A percentile compares a stretch with the other conserved stretches of the same genome.
Conservation (phyloP, 2,329 filamentous ascomycete genomes). For the Bipolaris sorokiniana region DNA sequence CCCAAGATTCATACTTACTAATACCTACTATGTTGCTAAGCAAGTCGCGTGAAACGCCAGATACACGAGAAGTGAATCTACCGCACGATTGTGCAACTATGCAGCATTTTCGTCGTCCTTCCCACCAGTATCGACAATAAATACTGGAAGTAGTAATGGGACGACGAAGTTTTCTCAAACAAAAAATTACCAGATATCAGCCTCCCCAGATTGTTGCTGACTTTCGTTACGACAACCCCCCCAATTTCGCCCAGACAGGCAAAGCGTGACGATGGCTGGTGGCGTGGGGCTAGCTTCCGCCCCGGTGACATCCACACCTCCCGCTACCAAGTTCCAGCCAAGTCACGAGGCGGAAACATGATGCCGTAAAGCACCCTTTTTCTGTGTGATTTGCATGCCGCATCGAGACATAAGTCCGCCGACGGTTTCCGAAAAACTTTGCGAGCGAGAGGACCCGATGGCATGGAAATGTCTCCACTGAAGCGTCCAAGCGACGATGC, state of each 20-base stretch:
- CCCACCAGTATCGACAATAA: too few relatives aligned
- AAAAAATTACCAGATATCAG: too few relatives aligned
- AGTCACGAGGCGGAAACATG: conserved; percentile 5
- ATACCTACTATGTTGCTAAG: too few relatives aligned
- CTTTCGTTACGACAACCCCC: too few relatives aligned
- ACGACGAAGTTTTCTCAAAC: background rate
- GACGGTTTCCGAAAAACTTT: conserved; percentile 9
- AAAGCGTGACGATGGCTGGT: background rate
- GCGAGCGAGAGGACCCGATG: conserved; percentile 22
- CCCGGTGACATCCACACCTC: conserved; percentile 1
- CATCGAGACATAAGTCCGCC: conserved; percentile 12
- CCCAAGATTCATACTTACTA: too few relatives aligned
- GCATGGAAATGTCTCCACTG: conserved; percentile 69
- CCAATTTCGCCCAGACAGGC: background rate
- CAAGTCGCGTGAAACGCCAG: too few relatives aligned
- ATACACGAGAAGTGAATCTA: too few relatives aligned
- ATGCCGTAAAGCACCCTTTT: background rate
- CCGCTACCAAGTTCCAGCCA: conserved; percentile 3
- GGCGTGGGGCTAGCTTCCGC: background rate
- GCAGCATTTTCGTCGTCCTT: too few relatives aligned
- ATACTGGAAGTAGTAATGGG: background rate
- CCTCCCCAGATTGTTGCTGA: too few relatives aligned
- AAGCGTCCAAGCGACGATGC: conserved; percentile 41
- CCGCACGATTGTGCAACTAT: too few relatives aligned
- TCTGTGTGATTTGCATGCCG: background rate